A percentile compares a stretch with the other conserved stretches of the same genome.
phyloP scores from a whole-genome alignment of 140 eudicot species.

The Cichorium intybus region DNA sequence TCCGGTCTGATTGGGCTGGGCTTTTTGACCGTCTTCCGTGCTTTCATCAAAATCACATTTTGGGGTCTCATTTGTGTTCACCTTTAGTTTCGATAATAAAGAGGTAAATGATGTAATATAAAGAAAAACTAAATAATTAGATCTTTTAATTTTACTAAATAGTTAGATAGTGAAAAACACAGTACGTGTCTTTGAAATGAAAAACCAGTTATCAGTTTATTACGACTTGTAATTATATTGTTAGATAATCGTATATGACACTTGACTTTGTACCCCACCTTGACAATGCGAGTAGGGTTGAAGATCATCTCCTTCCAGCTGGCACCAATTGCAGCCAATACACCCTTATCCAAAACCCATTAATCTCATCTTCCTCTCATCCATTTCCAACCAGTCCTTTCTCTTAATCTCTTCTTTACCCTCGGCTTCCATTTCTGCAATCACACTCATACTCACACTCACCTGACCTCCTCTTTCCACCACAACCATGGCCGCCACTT shows the following conservation, averaged over 20 bases:
- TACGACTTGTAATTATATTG: not conserved
- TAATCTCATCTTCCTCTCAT: slow-evolving; percentile 59
- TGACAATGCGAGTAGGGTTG: slow-evolving; percentile 6
- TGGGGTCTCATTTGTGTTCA: not conserved
- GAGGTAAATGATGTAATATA: not conserved
- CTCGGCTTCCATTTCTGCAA: slow-evolving; percentile 31
- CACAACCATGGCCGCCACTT: slow-evolving; percentile 78
- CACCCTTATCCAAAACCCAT: slow-evolving; percentile 58
- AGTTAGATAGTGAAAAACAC: not conserved
- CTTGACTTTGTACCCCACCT: slow-evolving; percentile 4
- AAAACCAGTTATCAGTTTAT: not conserved
- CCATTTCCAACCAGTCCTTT: slow-evolving; percentile 46
- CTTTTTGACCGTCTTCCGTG: not conserved
- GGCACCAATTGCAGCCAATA: slow-evolving; percentile 51
- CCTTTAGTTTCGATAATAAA: not conserved
- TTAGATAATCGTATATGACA: not conserved
- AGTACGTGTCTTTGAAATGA: not conserved
- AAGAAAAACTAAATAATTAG: no score
- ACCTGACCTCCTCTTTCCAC: slow-evolving; percentile 4
- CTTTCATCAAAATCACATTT: not conserved
- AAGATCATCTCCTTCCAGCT: slow-evolving; percentile 29
- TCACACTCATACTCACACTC: slow-evolving; percentile 22
- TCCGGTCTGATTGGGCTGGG: not conserved
- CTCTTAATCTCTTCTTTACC: slow-evolving; percentile 23
- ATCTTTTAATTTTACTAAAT: not conserved